Base-by-base conservation (phyloP, 345 rosid species). In the Hirschfeldia incana region DNA sequence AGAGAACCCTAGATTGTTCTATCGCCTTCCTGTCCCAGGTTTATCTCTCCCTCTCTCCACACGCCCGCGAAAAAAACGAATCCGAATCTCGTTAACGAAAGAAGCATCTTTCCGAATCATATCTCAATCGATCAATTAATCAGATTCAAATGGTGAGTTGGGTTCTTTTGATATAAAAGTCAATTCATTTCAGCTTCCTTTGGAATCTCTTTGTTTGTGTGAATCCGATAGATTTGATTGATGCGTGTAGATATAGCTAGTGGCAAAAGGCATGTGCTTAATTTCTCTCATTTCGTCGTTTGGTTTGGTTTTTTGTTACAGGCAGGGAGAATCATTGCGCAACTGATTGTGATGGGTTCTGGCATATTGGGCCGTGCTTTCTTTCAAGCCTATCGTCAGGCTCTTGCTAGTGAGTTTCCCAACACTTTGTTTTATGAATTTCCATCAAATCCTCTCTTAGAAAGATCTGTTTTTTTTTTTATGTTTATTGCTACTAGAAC, bases 311-410 rank as follows among this genome's bases (percentile, higher is more conserved):
- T 46, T 0, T 46, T 8, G 6, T 42, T 39, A 55, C 65, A 80
- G 98, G 98, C 97, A 51, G 89, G 88, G 1, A 94, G 78, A 74
- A 74, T 94, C 75, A 85, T 94, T 82, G 98, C 98, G 21, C 87
- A 93, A 70, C 80, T 95, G 80, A 83, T 93, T 83, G 92, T 91
- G 70, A 87, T 90, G 93, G 97, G 98, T 17, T 79, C 89, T 63
- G 88, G 92, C 13, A 87, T 95, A 55, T 71, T 95, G 49, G 94
- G 85, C 21, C 89, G 98, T 82, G 96, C 97, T 65, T 61, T 93
- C 28, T 81, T 86, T 81, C 99, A 95, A 86, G 97, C 98, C 34
- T 95, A 95, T 73, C 96, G 97, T 30, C 97, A 95, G 77, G 98
- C 98, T 62, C 88, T 95, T 34, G 58, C 93, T 73, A 95, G 98